Base-by-base conservation (phyloP, 2,329 filamentous ascomycete genomes). In the Aspergillus luchuensis region DNA sequence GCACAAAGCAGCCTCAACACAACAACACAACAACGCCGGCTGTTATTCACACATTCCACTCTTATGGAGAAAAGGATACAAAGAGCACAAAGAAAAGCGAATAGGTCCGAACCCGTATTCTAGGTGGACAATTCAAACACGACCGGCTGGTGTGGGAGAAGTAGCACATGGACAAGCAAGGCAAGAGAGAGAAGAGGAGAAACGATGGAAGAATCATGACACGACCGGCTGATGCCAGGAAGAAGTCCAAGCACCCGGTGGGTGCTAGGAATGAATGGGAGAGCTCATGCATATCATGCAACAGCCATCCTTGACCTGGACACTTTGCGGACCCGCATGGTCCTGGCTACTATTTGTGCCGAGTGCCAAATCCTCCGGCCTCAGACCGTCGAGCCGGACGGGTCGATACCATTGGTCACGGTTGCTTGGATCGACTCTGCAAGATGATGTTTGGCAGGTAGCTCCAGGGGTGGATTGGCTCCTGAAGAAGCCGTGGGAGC, bases 401-500 rank as follows among this genome's bases (percentile, higher is more conserved):
- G 30, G 56, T 7, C n/a, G 15, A 15, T 39, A 30, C 53, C 49
- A 66, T 65, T 66, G 64, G 66, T 50, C 28, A 36, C 28, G 33
- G 39, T 2, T 25, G 43, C 33, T 23, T 53, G 48, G 33, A 58
- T 57, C 11, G 56, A 47, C 53, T 49, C 57, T 63, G 66, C 64
- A 64, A 19, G 51, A 59, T 23, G 54, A 45, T 30, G 49, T 41
- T 30, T 28, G 43, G 52, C 45, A 43, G 41, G 30, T 25, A 49
- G 59, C 30, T 59, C 15, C 21, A 50, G 23, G 38, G 43, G 54
- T n/a, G 45, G 48, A 67, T 65, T 67, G 66, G 66, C 53, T 63
- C 38, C n/a, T 13, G 28, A 39, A 33, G 17, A 41, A 47, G 33
- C 33, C n/a, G 51, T 21, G 53, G 57, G 23, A 56, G 28, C n/a